These are phyloP conservation scores for Lathyrus oleraceus DNA, from an alignment of 306 rosid genomes.

Conservation along the genomic window DNA sequence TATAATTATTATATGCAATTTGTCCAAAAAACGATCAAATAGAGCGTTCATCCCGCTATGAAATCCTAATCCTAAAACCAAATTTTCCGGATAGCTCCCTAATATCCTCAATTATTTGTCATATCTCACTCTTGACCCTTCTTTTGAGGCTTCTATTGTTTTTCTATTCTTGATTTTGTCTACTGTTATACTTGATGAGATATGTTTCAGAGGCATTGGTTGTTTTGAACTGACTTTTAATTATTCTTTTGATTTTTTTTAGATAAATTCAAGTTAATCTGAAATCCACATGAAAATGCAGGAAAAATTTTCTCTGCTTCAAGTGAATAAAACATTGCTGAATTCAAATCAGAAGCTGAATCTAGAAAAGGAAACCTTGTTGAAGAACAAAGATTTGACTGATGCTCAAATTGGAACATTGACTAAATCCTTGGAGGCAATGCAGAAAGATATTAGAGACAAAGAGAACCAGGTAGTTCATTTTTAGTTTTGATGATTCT, in stretches of 20 bases:
- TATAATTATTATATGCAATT: too few relatives aligned
- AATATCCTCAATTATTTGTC: neutral
- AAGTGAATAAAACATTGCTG: conserved; percentile 59
- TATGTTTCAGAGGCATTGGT: conserved; percentile 12
- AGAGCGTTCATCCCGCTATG: neutral
- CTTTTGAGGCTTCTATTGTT: neutral
- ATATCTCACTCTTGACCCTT: neutral
- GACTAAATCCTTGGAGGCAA: conserved; percentile 73
- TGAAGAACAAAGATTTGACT: conserved; percentile 67
- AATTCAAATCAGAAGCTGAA: conserved; percentile 61
- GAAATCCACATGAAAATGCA: conserved; percentile 44
- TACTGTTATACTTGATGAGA: conserved; percentile 1
- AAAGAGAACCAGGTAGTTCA: conserved; percentile 74
- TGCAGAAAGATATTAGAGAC: conserved; percentile 81
- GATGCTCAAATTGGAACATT: conserved; percentile 68
- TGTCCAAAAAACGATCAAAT: too few relatives aligned
- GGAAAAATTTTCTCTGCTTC: conserved; percentile 79
- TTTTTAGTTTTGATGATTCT: conserved; percentile 38
- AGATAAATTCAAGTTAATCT: conserved; percentile 27
- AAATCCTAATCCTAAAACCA: neutral
- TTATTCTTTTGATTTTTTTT: conserved; percentile 2
- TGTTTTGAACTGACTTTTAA: conserved; percentile 11
- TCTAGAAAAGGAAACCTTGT: conserved; percentile 63
- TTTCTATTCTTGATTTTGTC: neutral
- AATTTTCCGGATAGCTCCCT: neutral